Evolutionary conservation across 345 rosid genomes (phyloP), one percentile per base, ranked within the genome.

Genomic region (Salix caprea): DNA sequence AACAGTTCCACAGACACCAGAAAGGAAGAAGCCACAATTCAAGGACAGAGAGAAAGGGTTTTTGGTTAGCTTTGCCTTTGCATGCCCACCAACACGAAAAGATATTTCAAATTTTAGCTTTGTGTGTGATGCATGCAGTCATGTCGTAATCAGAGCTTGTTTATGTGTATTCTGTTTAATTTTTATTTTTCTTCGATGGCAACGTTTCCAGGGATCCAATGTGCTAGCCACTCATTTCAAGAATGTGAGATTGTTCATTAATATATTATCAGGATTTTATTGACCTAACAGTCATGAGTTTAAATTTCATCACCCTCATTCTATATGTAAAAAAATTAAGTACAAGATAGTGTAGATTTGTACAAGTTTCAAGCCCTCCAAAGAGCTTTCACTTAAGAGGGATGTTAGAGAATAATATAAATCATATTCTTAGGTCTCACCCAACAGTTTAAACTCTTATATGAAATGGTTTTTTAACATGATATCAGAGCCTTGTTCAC

Each of bases 161-260:
- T 34, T 21, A 19, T 52, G 71, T 70, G 28, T 42, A 30, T 58
- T 42, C 16, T 65, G 23, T 18, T 19, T 18, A 5, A 0, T 13
- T 0, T 8, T 72, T 18, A 23, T 62, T n/a, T 71, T 42, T 70
- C 52, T 16, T 19, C 4, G 60, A 72, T 77, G 67, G 69, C 74
- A 79, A 79, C 74, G 39, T 44, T 61, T 68, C 1, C 19, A 62
- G 72, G 85, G 84, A 86, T 78, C 87, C 87, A 80, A 84, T 76
- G 85, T 76, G 85, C 82, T 30, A 19, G 36, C 9, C 24, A 3
- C n/a, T 23, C 46, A 4, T 4, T 32, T 32, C 34, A 3, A 32
- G 0, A 32, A 32, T 0, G 5, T 32, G 5, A 32, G 2, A 4
- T 32, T 32, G 34, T 4, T 32, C 0, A 32, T 32, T 32, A 32